Evolutionary conservation across 257 asterid species (phyloP), one percentile per base, ranked within the genome.

Genomic region (Rauvolfia tetraphylla): DNA sequence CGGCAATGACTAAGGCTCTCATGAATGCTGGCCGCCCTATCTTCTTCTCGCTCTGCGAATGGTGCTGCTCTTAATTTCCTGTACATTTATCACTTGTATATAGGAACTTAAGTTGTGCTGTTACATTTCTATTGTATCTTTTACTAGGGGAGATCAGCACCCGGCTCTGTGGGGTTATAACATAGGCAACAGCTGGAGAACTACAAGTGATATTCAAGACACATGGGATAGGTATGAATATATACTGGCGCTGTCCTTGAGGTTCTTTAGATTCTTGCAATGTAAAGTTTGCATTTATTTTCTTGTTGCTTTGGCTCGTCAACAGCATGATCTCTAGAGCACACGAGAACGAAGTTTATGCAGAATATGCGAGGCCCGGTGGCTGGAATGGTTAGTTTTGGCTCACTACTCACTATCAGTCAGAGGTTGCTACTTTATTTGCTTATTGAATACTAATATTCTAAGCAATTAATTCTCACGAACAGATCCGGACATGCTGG

Each of bases 401-500:
- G n/a, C n/a, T n/a, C n/a, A n/a, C n/a, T n/a, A n/a, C n/a, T n/a
- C n/a, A n/a, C n/a, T n/a, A n/a, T n/a, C 6, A 22, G 0, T 7
- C 0, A 38, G 42, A 11, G 46, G 44, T 25, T 11, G 15, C 27
- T 72, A n/a, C 31, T 62, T 23, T 23, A 56, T 27, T 38, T 39
- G 3, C 20, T 62, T 5, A 14, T 3, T n/a, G n/a, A n/a, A n/a
- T n/a, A n/a, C n/a, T n/a, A n/a, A n/a, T n/a, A n/a, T n/a, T n/a
- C n/a, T n/a, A n/a, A n/a, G n/a, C n/a, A n/a, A n/a, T n/a, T n/a
- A n/a, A n/a, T n/a, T n/a, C n/a, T n/a, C n/a, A n/a, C n/a, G n/a
- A n/a, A 71, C 85, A 93, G 98, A 93, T 81, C 97, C 98, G 2
- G 97, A 93, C 83, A 93, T 93, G 98, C 98, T 93, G 77, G 98